Percentiles rank a stretch among this genome's conserved stretches.
These are phyloP conservation scores for Salix dunnii DNA, from an alignment of 345 rosid species.

Conservation along the genomic window DNA sequence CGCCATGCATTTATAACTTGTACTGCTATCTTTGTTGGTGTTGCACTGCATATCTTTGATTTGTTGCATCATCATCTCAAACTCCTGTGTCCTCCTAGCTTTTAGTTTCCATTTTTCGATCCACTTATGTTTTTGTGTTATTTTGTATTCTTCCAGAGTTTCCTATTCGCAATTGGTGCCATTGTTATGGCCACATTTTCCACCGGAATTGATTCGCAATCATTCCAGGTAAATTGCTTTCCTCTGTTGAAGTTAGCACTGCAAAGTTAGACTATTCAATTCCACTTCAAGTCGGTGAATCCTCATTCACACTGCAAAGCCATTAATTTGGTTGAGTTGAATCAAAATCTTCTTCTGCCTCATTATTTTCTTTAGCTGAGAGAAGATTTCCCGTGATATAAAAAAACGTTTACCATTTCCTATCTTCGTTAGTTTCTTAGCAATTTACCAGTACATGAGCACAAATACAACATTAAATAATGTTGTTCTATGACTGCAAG, in stretches of 20 bases:
- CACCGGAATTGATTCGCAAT: slow-evolving; percentile 82
- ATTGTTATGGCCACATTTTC: slow-evolving; percentile 90
- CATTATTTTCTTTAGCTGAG: too few species aligned
- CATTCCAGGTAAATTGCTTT: slow-evolving; percentile 59
- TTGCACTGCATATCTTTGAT: too few species aligned
- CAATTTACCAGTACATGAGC: too few species aligned
- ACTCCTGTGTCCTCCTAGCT: not conserved
- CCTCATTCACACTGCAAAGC: too few species aligned
- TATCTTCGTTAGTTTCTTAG: too few species aligned
- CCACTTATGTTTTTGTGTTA: not conserved
- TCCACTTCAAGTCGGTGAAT: too few species aligned
- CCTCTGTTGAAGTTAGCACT: not conserved
- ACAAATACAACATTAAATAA: not conserved
- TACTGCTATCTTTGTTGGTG: not conserved
- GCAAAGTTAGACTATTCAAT: too few species aligned
- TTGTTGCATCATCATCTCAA: not conserved
- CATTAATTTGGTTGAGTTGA: too few species aligned
- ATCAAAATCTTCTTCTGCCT: too few species aligned
- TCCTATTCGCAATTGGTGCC: slow-evolving; percentile 72
- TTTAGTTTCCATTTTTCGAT: not conserved
- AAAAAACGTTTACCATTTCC: too few species aligned
- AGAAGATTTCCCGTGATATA: too few species aligned
- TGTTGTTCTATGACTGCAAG: not conserved
- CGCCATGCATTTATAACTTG: not conserved
- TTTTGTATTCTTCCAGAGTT: slow-evolving; percentile 44